Evolutionary conservation across 352 stramenopile genomes (phyloP).

Genomic region (Phytophthora chlamydospora): DNA sequence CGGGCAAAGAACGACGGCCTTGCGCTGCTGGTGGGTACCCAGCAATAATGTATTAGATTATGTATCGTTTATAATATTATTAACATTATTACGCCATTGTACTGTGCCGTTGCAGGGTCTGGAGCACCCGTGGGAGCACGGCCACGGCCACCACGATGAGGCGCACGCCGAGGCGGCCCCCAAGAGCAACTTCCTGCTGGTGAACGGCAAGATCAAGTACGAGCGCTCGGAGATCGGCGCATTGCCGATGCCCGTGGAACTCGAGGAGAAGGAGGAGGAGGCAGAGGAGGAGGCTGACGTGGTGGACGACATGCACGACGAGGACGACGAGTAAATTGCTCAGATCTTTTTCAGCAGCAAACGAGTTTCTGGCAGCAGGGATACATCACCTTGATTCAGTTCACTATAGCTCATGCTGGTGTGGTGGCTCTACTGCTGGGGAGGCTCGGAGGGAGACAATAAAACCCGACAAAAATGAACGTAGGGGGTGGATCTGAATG

Average conservation of each 20-base stretch:
- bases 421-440: conserved; percentile 2
- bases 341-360: conserved; percentile 13
- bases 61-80: not conserved
- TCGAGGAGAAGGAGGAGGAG: conserved; percentile 45
- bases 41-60: not conserved
- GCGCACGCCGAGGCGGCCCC: conserved; percentile 47
- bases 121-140: conserved; percentile 88
- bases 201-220: conserved; percentile 68
- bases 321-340: conserved; percentile 34
- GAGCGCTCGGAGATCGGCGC: conserved; percentile 71
- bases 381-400: conserved; percentile 3
- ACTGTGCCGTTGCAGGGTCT: conserved; percentile 54
- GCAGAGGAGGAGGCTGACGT: conserved; percentile 16
- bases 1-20: conserved; percentile 88
- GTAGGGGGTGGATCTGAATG: conserved; percentile 24
- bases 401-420: not conserved
- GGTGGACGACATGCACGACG: conserved; percentile 34
- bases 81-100: not conserved
- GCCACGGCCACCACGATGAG: conserved; percentile 58
- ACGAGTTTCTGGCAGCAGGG: conserved; percentile 7
- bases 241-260: conserved; percentile 60
- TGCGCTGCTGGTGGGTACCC: conserved; percentile 66
- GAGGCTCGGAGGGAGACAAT: conserved; percentile 21
- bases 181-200: conserved; percentile 36
- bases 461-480: conserved; percentile 32